phyloP scores from a whole-genome alignment of 2,329 filamentous ascomycete species.

The Trichoderma sp. region DNA sequence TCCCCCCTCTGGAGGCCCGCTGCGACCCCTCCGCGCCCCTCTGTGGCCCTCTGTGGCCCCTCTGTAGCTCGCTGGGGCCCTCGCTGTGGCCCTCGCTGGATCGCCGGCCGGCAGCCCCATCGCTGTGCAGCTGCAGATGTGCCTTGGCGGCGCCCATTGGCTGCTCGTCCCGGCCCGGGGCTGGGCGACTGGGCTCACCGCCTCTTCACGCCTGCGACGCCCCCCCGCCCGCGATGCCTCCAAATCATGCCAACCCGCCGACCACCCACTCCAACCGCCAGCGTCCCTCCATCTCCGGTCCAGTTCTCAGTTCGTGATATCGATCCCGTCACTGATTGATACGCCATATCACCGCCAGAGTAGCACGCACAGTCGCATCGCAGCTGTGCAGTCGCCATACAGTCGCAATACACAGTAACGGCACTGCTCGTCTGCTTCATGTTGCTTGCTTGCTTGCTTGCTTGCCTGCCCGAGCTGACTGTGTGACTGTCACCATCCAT shows the following conservation, averaged over 20 bases:
- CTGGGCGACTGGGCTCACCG: constrained; percentile 42
- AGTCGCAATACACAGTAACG: neutral
- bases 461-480: neutral
- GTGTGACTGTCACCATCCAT: neutral
- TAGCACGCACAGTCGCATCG: neutral
- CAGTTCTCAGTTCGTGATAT: too few relatives aligned
- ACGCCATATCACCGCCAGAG: too few relatives aligned
- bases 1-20: constrained; percentile 7
- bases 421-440: neutral
- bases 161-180: constrained; percentile 40
- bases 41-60: constrained; percentile 31
- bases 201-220: constrained; percentile 38
- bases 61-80: constrained; percentile 30
- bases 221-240: constrained; percentile 31
- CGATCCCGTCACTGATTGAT: neutral
- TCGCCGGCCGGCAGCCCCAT: constrained; percentile 35
- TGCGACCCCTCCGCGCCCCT: constrained; percentile 9
- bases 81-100: constrained; percentile 33
- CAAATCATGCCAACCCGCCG: constrained; percentile 28
- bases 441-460: neutral
- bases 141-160: constrained; percentile 42
- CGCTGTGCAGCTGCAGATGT: constrained; percentile 38
- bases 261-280: constrained; percentile 18
- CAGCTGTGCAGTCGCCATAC: neutral
- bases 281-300: constrained; percentile 15